These are phyloP conservation scores for Porphyridium purpureum DNA, from an alignment of 23 red algal genomes.

Conservation along the genomic window DNA sequence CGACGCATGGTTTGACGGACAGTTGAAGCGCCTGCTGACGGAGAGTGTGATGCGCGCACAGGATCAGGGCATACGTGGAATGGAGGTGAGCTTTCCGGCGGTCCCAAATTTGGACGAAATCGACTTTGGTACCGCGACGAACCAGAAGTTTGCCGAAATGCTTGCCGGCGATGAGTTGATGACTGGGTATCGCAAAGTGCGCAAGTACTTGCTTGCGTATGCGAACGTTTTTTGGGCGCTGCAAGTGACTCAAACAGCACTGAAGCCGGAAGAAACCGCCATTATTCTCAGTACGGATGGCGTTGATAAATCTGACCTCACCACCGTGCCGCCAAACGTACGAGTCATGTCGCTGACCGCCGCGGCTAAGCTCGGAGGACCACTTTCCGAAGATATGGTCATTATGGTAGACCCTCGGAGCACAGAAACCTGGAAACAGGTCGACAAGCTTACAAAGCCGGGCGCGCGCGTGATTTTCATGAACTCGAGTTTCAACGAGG, in stretches of 20 bases:
- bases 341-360: conserved; percentile 12
- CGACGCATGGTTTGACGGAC: conserved; percentile 39
- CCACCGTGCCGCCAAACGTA: conserved; percentile 15
- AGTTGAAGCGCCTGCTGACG: conserved; percentile 21
- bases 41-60: conserved; percentile 5
- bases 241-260: conserved; percentile 11
- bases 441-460: conserved; percentile 12
- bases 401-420: conserved; percentile 37
- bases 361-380: conserved; percentile 3
- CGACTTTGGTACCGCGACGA: conserved; percentile 34
- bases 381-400: conserved; percentile 17
- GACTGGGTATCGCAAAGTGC: conserved; percentile 34
- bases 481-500: too few species aligned
- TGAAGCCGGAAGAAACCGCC: conserved; percentile 6
- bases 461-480: too few species aligned
- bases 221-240: conserved; percentile 53
- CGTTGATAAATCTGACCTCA: conserved; percentile 19
- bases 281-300: conserved; percentile 26
- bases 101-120: conserved; percentile 70
- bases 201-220: conserved; percentile 33
- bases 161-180: conserved; percentile 5
- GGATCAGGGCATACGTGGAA: conserved; percentile 1
- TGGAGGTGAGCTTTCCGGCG: conserved; percentile 52
- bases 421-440: conserved; percentile 25
- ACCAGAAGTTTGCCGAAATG: conserved; percentile 44